Percentiles rank a stretch among this genome's conserved stretches.
These are phyloP conservation scores for Elsinoe ampelina DNA, from an alignment of 2,329 filamentous ascomycete genomes.

Conservation along the genomic window DNA sequence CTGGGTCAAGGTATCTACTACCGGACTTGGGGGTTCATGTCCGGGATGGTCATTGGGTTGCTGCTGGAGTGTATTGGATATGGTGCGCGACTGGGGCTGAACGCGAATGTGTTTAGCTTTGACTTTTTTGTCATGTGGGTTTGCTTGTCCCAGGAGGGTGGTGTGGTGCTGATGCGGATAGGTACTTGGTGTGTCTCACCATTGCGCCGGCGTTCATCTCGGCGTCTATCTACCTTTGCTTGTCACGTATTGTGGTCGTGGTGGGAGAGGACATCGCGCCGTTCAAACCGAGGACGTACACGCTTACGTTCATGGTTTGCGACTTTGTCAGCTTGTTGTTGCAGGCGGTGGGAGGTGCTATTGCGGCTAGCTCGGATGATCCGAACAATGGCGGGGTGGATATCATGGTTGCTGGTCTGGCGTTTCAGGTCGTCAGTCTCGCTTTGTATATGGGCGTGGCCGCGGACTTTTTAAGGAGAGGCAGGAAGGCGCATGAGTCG, in stretches of 20 bases:
- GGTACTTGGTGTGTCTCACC: slow-evolving; percentile 47
- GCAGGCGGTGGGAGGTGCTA: slow-evolving; percentile 48
- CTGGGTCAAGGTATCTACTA: slow-evolving; percentile 41
- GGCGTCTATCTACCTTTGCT: slow-evolving; percentile 47
- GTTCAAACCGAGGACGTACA: slow-evolving; percentile 26
- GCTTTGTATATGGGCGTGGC: slow-evolving; percentile 32
- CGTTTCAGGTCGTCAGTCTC: slow-evolving; percentile 45
- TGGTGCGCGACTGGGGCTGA: slow-evolving; percentile 44
- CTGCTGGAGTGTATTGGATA: slow-evolving; percentile 48
- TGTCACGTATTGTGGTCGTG: slow-evolving; percentile 47
- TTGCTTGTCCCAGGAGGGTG: not conserved
- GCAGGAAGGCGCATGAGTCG: not conserved
- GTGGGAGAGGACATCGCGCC: slow-evolving; percentile 34
- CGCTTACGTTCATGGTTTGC: slow-evolving; percentile 48
- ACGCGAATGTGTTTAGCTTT: slow-evolving; percentile 43
- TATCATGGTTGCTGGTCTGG: slow-evolving; percentile 48
- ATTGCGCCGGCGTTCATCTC: slow-evolving; percentile 49
- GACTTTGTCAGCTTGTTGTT: slow-evolving; percentile 47
- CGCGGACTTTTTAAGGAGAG: not conserved
- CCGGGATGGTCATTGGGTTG: slow-evolving; percentile 41
- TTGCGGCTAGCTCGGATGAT: slow-evolving; percentile 42
- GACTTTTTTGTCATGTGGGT: slow-evolving; percentile 43
- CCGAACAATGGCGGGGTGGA: slow-evolving; percentile 39
- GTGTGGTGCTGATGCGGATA: slow-evolving; percentile 14
- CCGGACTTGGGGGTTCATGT: slow-evolving; percentile 48